Evolutionary conservation across 2,329 filamentous ascomycete species (phyloP), one percentile per base, ranked within the genome.

Genomic region (Microdochium bolleyi): DNA sequence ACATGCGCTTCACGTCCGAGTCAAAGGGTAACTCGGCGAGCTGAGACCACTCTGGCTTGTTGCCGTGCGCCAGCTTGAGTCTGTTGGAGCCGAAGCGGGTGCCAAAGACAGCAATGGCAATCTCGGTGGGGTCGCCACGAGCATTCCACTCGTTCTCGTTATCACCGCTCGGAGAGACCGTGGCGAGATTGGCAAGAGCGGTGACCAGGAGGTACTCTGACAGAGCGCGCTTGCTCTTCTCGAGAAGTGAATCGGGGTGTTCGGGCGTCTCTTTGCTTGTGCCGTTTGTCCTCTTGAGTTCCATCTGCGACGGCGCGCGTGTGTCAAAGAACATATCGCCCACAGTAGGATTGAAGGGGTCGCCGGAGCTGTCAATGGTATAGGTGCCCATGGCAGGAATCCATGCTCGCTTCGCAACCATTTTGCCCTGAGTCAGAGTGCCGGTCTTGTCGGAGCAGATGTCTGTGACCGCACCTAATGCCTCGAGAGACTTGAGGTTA

Each of bases 1-100:
- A 87, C 85, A 89, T 89, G 55, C 83, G 83, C 72, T 89, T 89
- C 58, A 88, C 79, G 55, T 83, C 82, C 1, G 83, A 87, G 60
- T 88, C 85, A 62, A 89, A 89, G 0, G 84, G 84, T 51, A 85
- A 83, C 62, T 89, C 85, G 1, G 80, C 78, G 48, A 85, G 68
- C 57, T 84, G 74, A 44, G 70, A 71, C 78, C 78, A 84, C 41
- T 73, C 66, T 1, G 75, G 69, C 13, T 69, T 67, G 1, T 77
- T 69, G 5, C 77, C 79, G 27, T 73, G 70, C 0, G 73, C 74
- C 60, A 80, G 75, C 16, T 70, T 68, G 19, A 76, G 70, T 38
- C 80, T 73, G 55, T 83, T 82, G 73, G 77, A 80, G 55, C 78
- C 73, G 61, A 88, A 88, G 16, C 85, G 82, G 34, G 77, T 80